Base-by-base conservation (phyloP, 768 basidiomycete species). In the Naganishia onofrii region DNA sequence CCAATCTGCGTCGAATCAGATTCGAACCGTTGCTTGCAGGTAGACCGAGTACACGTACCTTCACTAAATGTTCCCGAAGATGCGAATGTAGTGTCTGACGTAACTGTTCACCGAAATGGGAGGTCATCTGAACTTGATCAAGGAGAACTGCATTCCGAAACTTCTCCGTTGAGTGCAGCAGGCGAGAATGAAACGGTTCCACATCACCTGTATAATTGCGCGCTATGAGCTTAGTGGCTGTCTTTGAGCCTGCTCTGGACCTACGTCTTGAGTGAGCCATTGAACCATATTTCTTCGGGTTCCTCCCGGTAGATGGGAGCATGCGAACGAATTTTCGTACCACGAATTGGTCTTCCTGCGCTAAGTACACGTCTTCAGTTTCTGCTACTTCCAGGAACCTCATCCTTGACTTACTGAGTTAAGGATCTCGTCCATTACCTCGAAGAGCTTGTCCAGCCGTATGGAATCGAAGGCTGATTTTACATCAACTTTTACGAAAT, bases 391-490 rank as follows among this genome's bases (percentile, higher is more conserved):
- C 66, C 71, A 70, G 71, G 32, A 3, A 1, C 12, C 1, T 53
- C 3, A 34, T 5, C 75, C 6, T 70, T 89, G 87, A 0, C 88
- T 87, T 57, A 79, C 80, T 36, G 75, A 67, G n/a, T 77, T 75
- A 10, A 99, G 83, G 3, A 97, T 76, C 2, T 86, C 82, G 12
- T 85, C 84, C 31, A 98, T 80, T 44, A 99, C 91, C 46, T 86
- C 84, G 36, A 98, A 81, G 53, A 99, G 81, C 75, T 89, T 93
- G 9, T 86, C 84, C 79, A 98, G 96, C 38, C 92, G 88, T 69
- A 98, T 98, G 0, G 90, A 92, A 81, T 99, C 96, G 83, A 97
- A 99, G 74, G 93, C 96, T 8, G 95, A 89, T 71, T 90, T 90
- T 21, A 98, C 93, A 77, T 99, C 96, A 29, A 96, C 87, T 80